Evolutionary conservation across 2,329 filamentous ascomycete genomes (phyloP).

Genomic region (Colletotrichum lentis): DNA sequence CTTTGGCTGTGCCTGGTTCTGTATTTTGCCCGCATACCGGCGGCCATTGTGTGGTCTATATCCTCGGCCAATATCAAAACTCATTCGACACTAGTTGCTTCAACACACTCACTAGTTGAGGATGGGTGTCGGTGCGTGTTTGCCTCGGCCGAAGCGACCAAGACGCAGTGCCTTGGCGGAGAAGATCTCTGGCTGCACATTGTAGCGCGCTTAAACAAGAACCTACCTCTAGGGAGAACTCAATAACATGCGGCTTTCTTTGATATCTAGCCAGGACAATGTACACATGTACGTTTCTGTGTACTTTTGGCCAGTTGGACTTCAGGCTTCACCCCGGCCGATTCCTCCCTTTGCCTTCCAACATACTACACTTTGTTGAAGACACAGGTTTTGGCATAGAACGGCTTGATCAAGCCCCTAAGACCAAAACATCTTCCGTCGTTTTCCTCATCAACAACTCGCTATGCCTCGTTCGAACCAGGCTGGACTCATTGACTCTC

Average conservation of each 20-base stretch:
- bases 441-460: not conserved
- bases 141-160: not conserved
- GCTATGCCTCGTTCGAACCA: not conserved
- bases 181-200: no score
- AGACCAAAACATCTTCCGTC: not conserved
- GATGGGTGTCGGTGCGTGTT: not conserved
- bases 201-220: no score
- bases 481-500: no score
- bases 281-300: not conserved
- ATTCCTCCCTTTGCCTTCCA: not conserved
- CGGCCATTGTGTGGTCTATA: not conserved
- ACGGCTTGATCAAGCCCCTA: no score
- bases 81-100: not conserved
- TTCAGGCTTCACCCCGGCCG: not conserved
- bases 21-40: no score
- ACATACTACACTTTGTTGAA: slow-evolving; percentile 19
- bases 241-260: no score
- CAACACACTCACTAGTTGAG: not conserved
- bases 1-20: not conserved
- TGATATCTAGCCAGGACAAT: not conserved
- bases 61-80: not conserved
- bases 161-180: not conserved
- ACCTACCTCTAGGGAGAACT: no score
- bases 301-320: not conserved
- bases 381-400: not conserved